These are phyloP conservation scores for Cucurbita pepo DNA, from an alignment of 306 rosid species.

Conservation along the genomic window DNA sequence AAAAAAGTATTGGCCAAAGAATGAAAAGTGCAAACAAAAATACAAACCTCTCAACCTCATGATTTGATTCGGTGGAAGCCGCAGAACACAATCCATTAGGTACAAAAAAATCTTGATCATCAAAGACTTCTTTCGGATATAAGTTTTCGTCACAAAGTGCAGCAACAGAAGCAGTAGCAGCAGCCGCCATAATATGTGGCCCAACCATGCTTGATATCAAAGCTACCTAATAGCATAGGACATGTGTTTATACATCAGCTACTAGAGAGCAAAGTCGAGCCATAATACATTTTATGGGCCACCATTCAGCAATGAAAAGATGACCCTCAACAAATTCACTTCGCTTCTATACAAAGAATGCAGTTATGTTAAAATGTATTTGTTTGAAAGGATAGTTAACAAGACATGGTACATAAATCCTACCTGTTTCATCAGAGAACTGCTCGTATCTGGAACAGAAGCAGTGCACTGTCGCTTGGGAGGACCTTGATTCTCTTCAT, in stretches of 20 bases:
- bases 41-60: constrained; percentile 40
- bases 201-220: constrained; percentile 60
- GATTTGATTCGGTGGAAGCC: constrained; percentile 10
- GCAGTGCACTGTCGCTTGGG: constrained; percentile 43
- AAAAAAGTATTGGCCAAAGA: not conserved
- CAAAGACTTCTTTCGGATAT: constrained; percentile 61
- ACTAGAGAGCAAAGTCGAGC: not conserved
- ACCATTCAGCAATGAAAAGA: not conserved
- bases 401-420: not conserved
- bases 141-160: constrained; percentile 61
- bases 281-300: not conserved
- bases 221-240: constrained; percentile 43
- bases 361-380: not conserved
- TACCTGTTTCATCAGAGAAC: constrained; percentile 78
- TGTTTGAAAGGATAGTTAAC: not conserved
- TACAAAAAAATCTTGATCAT: constrained; percentile 29
- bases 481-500: constrained; percentile 39
- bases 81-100: constrained; percentile 14
- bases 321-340: not conserved
- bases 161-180: constrained; percentile 68
- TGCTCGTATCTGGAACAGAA: constrained; percentile 37
- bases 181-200: constrained; percentile 66
- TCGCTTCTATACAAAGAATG: not conserved
- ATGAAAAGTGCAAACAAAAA: not conserved
- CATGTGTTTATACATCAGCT: not conserved